phyloP scores from a whole-genome alignment of 2,329 filamentous ascomycete species.

The Fulvia fulva region DNA sequence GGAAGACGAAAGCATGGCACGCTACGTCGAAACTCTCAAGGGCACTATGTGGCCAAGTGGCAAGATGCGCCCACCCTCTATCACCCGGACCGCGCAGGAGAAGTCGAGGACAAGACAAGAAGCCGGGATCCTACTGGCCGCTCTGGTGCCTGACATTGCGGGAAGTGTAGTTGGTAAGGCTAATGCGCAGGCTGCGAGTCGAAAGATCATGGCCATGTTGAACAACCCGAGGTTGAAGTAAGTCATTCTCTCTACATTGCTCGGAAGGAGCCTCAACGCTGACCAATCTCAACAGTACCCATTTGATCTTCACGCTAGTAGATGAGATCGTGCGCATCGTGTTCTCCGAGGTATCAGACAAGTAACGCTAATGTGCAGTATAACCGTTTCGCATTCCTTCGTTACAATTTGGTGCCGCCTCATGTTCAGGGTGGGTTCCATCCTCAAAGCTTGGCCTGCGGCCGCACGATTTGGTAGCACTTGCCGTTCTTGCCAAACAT shows the following conservation, averaged over 20 bases:
- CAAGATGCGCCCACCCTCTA: slow-evolving; percentile 46
- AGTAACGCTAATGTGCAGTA: slow-evolving; percentile 10
- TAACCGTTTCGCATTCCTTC: neutral
- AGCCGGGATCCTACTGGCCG: slow-evolving; percentile 83
- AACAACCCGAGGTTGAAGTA: slow-evolving; percentile 90
- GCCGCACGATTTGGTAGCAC: slow-evolving; percentile 15
- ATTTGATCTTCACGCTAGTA: slow-evolving; percentile 48
- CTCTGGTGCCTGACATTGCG: slow-evolving; percentile 83
- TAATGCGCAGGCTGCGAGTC: slow-evolving; percentile 86
- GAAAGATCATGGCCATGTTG: slow-evolving; percentile 82
- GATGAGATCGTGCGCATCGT: slow-evolving; percentile 47
- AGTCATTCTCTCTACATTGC: slow-evolving; percentile 37
- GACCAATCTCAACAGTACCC: slow-evolving; percentile 38
- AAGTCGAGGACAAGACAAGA: slow-evolving; percentile 79
- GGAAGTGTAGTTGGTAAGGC: slow-evolving; percentile 87
- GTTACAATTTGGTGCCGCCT: neutral
- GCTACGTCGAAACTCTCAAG: slow-evolving; percentile 69
- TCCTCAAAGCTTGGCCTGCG: slow-evolving; percentile 15
- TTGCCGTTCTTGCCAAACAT: slow-evolving; percentile 23
- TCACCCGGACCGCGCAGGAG: slow-evolving; percentile 63
- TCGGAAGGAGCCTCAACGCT: slow-evolving; percentile 13
- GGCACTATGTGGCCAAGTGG: slow-evolving; percentile 80
- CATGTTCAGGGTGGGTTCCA: neutral
- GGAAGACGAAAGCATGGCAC: slow-evolving; percentile 73
- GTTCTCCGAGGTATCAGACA: slow-evolving; percentile 35